Evolutionary conservation across 2,329 filamentous ascomycete genomes (phyloP).

Genomic region (Graphilbum ipis-grandicollis): DNA sequence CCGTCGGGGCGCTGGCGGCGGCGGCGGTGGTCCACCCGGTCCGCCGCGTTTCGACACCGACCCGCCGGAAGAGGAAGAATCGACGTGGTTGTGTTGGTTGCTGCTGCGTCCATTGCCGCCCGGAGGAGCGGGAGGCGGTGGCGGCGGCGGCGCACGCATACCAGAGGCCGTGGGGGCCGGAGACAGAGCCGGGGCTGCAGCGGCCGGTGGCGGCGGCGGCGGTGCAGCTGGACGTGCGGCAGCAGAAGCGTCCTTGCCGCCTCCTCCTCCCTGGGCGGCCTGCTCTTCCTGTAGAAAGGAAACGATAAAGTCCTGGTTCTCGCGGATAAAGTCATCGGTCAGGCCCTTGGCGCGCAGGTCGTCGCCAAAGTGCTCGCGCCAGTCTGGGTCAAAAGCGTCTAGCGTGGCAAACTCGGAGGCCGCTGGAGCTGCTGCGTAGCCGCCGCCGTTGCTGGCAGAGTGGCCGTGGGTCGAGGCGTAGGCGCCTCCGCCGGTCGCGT

Average conservation of each 20-base stretch:
- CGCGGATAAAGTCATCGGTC: conserved; percentile 48
- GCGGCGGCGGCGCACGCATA: conserved; percentile 21
- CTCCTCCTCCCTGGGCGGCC: too few relatives aligned
- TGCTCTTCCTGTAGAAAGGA: conserved; percentile 44
- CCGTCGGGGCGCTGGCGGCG: conserved; percentile 44
- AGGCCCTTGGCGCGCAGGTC: conserved; percentile 45
- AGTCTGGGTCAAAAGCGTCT: conserved; percentile 46
- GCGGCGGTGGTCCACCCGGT: conserved; percentile 30
- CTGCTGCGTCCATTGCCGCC: conserved; percentile 14
- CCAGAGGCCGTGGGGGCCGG: conserved; percentile 5
- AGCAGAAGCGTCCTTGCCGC: conserved; percentile 11
- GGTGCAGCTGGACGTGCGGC: not conserved
- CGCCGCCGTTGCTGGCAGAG: conserved; percentile 22
- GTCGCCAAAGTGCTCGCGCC: conserved; percentile 48
- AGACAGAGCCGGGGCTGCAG: conserved; percentile 22
- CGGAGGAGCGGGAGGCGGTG: conserved; percentile 17
- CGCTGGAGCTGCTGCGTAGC: conserved; percentile 13
- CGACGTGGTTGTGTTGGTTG: too few relatives aligned
- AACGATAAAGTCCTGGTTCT: conserved; percentile 52
- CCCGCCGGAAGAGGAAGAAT: too few relatives aligned
- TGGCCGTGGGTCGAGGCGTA: conserved; percentile 13
- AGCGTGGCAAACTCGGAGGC: conserved; percentile 42
- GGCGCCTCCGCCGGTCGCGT: conserved; percentile 7
- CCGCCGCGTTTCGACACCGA: conserved; percentile 21
- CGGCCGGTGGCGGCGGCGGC: conserved; percentile 14